Conservation (phyloP, 257 asterid genomes). For the Knoxia roxburghii region DNA sequence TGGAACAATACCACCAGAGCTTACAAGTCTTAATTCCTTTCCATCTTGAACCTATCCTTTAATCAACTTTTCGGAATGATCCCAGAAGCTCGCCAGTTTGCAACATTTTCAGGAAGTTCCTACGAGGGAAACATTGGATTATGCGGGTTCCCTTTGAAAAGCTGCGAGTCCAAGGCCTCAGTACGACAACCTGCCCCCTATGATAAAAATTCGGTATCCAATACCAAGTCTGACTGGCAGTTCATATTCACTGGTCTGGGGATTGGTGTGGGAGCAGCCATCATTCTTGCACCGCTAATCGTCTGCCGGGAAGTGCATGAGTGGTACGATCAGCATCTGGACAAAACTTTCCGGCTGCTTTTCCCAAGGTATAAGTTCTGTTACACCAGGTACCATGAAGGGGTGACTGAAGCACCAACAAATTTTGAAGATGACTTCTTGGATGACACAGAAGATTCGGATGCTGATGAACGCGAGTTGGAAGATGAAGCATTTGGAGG, state of each 20-base stretch:
- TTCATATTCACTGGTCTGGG: constrained; percentile 52
- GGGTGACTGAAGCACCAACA: constrained; percentile 36
- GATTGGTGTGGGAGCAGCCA: constrained; percentile 48
- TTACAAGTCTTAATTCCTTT: constrained; percentile 40
- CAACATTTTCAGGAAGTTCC: constrained; percentile 30
- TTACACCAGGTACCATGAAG: constrained; percentile 43
- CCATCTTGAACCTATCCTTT: constrained; percentile 39
- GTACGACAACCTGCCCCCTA: neutral
- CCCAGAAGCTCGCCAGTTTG: constrained; percentile 30
- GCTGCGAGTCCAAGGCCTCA: constrained; percentile 9
- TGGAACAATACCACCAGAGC: constrained; percentile 32
- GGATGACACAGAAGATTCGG: constrained; percentile 33
- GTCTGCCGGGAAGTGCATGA: constrained; percentile 46
- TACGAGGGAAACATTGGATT: constrained; percentile 37
- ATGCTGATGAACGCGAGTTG: constrained; percentile 26
- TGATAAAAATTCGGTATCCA: neutral
- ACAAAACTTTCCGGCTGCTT: constrained; percentile 30
- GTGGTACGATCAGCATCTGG: constrained; percentile 20
- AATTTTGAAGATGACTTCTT: constrained; percentile 28
- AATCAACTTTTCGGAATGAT: constrained; percentile 39
- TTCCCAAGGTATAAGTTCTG: constrained; percentile 43
- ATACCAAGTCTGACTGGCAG: constrained; percentile 35
- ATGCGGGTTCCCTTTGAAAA: constrained; percentile 40
- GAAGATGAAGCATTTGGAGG: constrained; percentile 31
- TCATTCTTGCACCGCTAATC: constrained; percentile 42